Percentiles rank a stretch among this genome's conserved stretches.
Conservation (phyloP, 2,329 filamentous ascomycete species). For the Penicillium sp. region DNA sequence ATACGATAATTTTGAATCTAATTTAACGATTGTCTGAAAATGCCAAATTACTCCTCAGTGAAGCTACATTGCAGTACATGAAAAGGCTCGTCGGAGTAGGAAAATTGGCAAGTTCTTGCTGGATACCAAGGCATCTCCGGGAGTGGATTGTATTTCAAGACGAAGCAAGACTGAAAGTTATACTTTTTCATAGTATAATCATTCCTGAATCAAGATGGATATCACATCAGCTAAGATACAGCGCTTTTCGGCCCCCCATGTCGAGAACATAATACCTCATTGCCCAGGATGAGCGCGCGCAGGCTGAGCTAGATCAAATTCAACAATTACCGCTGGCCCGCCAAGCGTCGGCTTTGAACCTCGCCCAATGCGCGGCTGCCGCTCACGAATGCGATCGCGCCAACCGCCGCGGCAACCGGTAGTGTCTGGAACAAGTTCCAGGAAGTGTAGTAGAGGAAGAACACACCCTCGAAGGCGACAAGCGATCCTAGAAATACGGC, state of each 20-base stretch:
- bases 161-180: too few relatives aligned
- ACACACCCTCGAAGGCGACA: constrained; percentile 79
- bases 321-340: constrained; percentile 54
- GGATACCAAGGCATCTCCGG: too few relatives aligned
- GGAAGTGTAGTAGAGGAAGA: constrained; percentile 86
- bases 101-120: too few relatives aligned
- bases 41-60: too few relatives aligned
- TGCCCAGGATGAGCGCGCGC: neutral
- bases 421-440: constrained; percentile 92
- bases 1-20: too few relatives aligned
- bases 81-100: too few relatives aligned
- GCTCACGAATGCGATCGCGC: constrained; percentile 70
- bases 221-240: constrained; percentile 18
- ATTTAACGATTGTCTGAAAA: too few relatives aligned
- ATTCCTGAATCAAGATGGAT: constrained; percentile 5
- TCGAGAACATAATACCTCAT: too few relatives aligned
- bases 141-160: too few relatives aligned
- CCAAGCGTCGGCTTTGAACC: constrained; percentile 80
- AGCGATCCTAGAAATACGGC: constrained; percentile 80
- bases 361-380: constrained; percentile 86
- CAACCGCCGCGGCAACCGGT: constrained; percentile 63
- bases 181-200: too few relatives aligned
- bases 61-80: too few relatives aligned
- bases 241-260: constrained; percentile 1
- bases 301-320: neutral